Base-by-base conservation (phyloP, 2,329 filamentous ascomycete species). In the Ophiostoma perfectum region DNA sequence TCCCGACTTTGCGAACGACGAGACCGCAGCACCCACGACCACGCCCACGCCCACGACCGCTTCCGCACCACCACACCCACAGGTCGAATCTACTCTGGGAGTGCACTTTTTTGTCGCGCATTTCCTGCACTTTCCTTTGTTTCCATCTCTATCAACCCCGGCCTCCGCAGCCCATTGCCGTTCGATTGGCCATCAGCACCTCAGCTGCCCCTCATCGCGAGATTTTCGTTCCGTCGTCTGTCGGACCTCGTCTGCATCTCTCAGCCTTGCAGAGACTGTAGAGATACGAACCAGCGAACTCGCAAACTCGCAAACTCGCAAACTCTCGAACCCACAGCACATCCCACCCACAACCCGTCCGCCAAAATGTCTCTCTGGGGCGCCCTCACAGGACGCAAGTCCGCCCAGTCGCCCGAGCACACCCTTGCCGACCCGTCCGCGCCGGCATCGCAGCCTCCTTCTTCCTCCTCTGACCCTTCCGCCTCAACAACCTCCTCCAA, bases 351-450 rank as follows among this genome's bases (percentile, higher is more conserved):
- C 27, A 9, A 5, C 27, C 12, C 55, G 5, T 42, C 27, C 18
- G 18, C 39, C 39, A 42, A 70, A 84, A 83, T 84, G 72, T 83
- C 83, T 64, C 78, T 88, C 75, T 88, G 85, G 85, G 84, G 85
- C 75, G 81, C 85, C 72, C 80, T 88, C 74, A 86, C 85, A n/a
- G 83, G 84, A 74, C 83, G 83, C 77, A 86, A 84, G 78, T 83
- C 79, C 73, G 39, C 70, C 14, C 52, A 41, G 6, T 16, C 67
- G 18, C 45, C 68, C n/a, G 62, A 68, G 9, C 60, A 41, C 65
- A 47, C 65, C 55, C 63, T 73, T 77, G 64, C 73, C 78, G 67
- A 76, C 80, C 73, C 79, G 66, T 74, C 80, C 65, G 78, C 81
- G 6, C 45, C 60, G 16, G 67, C 68, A 63, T 73, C 78, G 60